phyloP scores from a whole-genome alignment of 2,329 filamentous ascomycete genomes.

The Beauveria brongniartii region DNA sequence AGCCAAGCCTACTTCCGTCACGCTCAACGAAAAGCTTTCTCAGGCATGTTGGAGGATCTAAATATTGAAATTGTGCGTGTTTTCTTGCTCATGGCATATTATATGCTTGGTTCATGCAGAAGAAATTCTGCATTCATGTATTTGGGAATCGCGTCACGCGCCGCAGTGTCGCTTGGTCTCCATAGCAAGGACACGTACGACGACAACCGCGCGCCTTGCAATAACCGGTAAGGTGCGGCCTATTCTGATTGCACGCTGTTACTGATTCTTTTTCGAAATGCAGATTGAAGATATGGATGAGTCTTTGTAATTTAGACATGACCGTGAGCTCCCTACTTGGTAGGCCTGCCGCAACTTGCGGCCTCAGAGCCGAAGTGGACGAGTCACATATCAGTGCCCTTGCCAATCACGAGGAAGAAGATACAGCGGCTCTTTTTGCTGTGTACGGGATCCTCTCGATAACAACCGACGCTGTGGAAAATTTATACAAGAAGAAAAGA shows the following conservation, averaged over 20 bases:
- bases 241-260: not conserved
- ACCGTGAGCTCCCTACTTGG: slow-evolving; percentile 31
- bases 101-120: slow-evolving; percentile 50
- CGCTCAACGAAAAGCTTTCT: slow-evolving; percentile 39
- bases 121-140: slow-evolving; percentile 57
- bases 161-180: slow-evolving; percentile 48
- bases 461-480: slow-evolving; percentile 34
- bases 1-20: slow-evolving; percentile 35
- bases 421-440: slow-evolving; percentile 18
- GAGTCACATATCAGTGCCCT: slow-evolving; percentile 18
- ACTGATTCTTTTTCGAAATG: no score
- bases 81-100: slow-evolving; percentile 50
- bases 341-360: slow-evolving; percentile 27
- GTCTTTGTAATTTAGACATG: slow-evolving; percentile 30
- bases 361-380: slow-evolving; percentile 21
- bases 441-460: slow-evolving; percentile 35
- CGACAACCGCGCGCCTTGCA: slow-evolving; percentile 13
- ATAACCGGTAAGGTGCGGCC: slow-evolving; percentile 17
- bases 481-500: slow-evolving; percentile 32
- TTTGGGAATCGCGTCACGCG: slow-evolving; percentile 48
- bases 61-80: slow-evolving; percentile 42
- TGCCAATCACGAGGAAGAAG: slow-evolving; percentile 14
- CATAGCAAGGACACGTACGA: slow-evolving; percentile 31
- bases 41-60: slow-evolving; percentile 44
- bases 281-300: slow-evolving; percentile 29